Conservation (phyloP, 495 filamentous ascomycete genomes). For the Penicilliopsis zonata region DNA sequence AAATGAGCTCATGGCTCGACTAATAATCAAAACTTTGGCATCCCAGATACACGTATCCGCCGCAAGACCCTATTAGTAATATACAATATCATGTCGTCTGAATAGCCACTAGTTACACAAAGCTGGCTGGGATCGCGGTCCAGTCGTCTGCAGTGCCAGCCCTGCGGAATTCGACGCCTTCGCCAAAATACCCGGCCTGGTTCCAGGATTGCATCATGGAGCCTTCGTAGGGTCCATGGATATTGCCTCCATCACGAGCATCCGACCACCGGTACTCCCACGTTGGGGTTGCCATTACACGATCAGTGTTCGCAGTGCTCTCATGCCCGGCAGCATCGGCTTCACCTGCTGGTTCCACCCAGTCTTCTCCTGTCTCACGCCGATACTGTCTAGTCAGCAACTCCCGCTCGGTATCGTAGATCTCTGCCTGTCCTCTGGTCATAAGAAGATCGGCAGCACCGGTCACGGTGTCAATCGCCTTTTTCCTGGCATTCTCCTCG, state of each 20-base stretch:
- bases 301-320: constrained; percentile 19
- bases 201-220: constrained; percentile 80
- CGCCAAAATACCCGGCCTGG: constrained; percentile 84
- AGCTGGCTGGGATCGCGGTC: constrained; percentile 47
- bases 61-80: background rate
- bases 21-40: constrained; percentile 12
- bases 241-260: constrained; percentile 64
- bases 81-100: background rate
- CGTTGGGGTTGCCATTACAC: no score
- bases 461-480: constrained; percentile 71
- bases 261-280: constrained; percentile 94
- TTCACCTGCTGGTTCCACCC: constrained; percentile 51
- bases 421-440: constrained; percentile 65
- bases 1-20: constrained; percentile 9
- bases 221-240: constrained; percentile 79
- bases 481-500: constrained; percentile 53
- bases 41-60: constrained; percentile 2
- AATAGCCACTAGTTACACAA: constrained; percentile 34
- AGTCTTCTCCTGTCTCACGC: constrained; percentile 81
- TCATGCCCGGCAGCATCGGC: constrained; percentile 12
- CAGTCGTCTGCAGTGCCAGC: constrained; percentile 47
- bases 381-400: constrained; percentile 68
- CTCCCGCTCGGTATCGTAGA: constrained; percentile 87
- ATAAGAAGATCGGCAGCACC: constrained; percentile 80
- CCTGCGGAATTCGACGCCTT: constrained; percentile 77